These are phyloP conservation scores for Pyracantha coccinea DNA, from an alignment of 331 rosid genomes.

Conservation along the genomic window DNA sequence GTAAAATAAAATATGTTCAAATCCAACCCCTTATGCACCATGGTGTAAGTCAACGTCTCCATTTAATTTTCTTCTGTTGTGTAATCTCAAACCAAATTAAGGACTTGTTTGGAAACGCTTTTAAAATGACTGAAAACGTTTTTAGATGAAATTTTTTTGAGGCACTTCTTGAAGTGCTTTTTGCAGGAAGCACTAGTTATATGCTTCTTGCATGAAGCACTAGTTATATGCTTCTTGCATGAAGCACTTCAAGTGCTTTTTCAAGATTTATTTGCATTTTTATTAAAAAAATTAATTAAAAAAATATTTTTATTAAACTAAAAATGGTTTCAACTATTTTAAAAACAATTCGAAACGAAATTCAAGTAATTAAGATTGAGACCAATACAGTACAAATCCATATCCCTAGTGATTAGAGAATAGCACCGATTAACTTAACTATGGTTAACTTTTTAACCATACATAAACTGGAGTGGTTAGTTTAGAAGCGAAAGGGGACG, in stretches of 20 bases:
- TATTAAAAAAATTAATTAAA: no score
- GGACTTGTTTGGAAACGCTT: accelerated
- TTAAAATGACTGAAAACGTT: no score
- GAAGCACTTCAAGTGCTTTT: no score
- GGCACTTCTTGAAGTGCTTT: no score
- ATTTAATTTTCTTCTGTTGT: not conserved
- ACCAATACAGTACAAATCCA: not conserved
- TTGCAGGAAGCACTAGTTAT: no score
- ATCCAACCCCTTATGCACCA: not conserved
- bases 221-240: no score
- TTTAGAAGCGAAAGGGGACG: not conserved
- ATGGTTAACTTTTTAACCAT: not conserved
- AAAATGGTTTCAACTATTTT: no score
- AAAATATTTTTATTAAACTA: no score
- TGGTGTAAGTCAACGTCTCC: not conserved
- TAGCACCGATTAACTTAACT: not conserved
- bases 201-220: no score
- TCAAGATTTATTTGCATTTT: no score
- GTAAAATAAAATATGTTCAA: not conserved
- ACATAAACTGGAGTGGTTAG: not conserved
- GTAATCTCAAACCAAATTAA: not conserved
- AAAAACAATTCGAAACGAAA: no score
- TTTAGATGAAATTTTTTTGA: no score
- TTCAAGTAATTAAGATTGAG: not conserved
- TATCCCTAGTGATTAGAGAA: not conserved